Evolutionary conservation across 371 early-diverging fungal genomes (phyloP), one percentile per base, ranked within the genome.

Genomic region (Apophysomyces ossiformis): DNA sequence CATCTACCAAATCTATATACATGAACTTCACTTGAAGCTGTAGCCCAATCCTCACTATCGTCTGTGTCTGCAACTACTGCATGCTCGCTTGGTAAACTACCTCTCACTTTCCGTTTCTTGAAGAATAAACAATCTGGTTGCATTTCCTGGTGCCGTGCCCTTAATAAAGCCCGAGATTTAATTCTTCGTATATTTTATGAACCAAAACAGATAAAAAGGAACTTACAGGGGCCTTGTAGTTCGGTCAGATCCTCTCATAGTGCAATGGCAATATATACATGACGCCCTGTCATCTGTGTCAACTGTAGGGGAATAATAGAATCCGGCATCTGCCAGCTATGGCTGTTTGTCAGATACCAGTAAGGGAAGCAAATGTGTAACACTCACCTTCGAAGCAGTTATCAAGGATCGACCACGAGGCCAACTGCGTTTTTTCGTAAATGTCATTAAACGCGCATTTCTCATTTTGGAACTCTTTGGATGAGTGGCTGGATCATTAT

Each of bases 271-370:
- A 69, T 73, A 76, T 2, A 70, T 65, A 46, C 79, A 78, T 39
- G 54, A 66, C 15, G 73, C 66, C 21, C 65, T 64, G 36, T 64
- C 56, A 7, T 56, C 18, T 7, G 58, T 13, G 5, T 65, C 62
- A 1, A 13, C 11, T 12, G 70, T 73, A 5, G 79, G 76, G 1
- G 69, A 47, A 11, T 67, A 76, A 32, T 63, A 69, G 37, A 79
- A 79, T 0, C 76, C 79, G 36, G 79, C 71, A n/a, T 71, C 72
- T n/a, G 69, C 73, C 11, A 76, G 37, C 79, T 78, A 65, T 4
- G 57, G 7, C 2, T 4, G 0, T 41, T 11, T 41, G 32, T 26
- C 32, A 26, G 32, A 26, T 26, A 26, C 41, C 41, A 11, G 41
- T 41, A 41, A 41, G 41, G 32, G 32, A 26, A 26, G 32, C 32